These are phyloP conservation scores for Chalciporus chontae DNA, from an alignment of 768 basidiomycete genomes.

Conservation along the genomic window DNA sequence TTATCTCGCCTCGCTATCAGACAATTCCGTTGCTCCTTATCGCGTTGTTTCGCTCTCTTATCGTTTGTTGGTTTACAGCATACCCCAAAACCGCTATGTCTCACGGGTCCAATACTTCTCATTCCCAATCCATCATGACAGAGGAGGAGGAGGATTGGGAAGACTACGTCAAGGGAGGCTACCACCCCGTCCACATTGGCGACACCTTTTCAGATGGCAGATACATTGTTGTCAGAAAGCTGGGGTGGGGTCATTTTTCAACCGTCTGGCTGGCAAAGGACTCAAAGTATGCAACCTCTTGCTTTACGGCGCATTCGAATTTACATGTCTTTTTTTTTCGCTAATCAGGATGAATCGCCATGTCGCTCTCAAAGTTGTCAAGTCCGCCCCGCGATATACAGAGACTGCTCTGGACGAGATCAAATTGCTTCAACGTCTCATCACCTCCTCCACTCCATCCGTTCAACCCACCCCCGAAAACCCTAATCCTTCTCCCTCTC, in stretches of 20 bases:
- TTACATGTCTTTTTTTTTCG: conserved; percentile 14
- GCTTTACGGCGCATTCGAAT: background rate
- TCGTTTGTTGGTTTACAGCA: conserved; percentile 33
- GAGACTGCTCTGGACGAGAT: conserved; percentile 99
- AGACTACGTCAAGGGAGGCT: conserved; percentile 80
- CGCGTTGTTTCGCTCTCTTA: conserved; percentile 27
- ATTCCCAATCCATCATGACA: conserved; percentile 75
- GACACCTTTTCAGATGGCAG: conserved; percentile 85
- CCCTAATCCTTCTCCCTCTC: conserved; percentile 48
- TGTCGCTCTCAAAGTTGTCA: conserved; percentile 98
- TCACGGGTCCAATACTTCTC: conserved; percentile 73
- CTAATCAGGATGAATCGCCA: conserved; percentile 80
- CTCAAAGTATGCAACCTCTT: conserved; percentile 53
- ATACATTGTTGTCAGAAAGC: conserved; percentile 89
- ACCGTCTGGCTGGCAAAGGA: conserved; percentile 91
- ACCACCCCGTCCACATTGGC: conserved; percentile 93
- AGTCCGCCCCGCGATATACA: conserved; percentile 94
- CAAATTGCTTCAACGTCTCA: conserved; percentile 93
- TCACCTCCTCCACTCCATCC: conserved; percentile 71
- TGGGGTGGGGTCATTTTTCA: conserved; percentile 94
- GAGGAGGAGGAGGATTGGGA: conserved; percentile 94
- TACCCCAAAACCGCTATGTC: conserved; percentile 48
- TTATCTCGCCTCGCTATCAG: conserved; percentile 28
- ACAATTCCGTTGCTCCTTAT: conserved; percentile 27
- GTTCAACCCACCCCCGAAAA: conserved; percentile 44